Base-by-base conservation (phyloP, 2,329 filamentous ascomycete genomes). In the Lachnellula subtilissima region DNA sequence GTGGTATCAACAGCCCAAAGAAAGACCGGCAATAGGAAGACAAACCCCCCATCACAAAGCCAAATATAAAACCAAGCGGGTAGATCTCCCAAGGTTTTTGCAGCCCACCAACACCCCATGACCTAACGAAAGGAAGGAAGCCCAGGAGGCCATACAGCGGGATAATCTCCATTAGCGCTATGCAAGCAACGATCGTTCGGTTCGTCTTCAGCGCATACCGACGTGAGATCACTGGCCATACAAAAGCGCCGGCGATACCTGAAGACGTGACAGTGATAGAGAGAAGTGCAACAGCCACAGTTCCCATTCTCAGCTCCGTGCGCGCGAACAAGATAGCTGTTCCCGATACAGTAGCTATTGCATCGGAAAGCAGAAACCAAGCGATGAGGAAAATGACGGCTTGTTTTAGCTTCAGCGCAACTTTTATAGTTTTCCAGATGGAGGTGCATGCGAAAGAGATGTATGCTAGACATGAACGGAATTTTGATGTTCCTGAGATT, bases 71-170 rank as follows among this genome's bases (percentile, higher is more conserved):
- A 0, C 91, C 92, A 1, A 99, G 75, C 0, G 90, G 89, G 66
- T 94, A 97, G 88, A 99, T 97, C 67, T 99, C 94, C 89, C 91
- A 96, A 1, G 89, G 84, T 70, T 94, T 86, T 71, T 96, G 92
- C 12, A 99, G 78, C 1, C 94, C 94, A 37, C 91, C 75, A 5
- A 89, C 84, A 0, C 91, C 92, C 72, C 88, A 83, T 9, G 78
- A 75, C 65, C 84, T 80, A 48, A 97, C 80, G 8, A 89, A 84
- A 0, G 92, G 91, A 17, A 97, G 79, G 67, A 93, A 97, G 0
- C 93, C 92, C 19, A 96, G 73, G 14, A 99, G 78, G 0, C 92
- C 93, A 68, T 99, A 99, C 0, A 97, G 68, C 0, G 94, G 94
- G 50, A 99, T 96, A 35, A 96, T 75, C 71, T 97, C 92, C 67